Conservation (phyloP, 805 yeast species). For the Zygotorulaspora danielsina region DNA sequence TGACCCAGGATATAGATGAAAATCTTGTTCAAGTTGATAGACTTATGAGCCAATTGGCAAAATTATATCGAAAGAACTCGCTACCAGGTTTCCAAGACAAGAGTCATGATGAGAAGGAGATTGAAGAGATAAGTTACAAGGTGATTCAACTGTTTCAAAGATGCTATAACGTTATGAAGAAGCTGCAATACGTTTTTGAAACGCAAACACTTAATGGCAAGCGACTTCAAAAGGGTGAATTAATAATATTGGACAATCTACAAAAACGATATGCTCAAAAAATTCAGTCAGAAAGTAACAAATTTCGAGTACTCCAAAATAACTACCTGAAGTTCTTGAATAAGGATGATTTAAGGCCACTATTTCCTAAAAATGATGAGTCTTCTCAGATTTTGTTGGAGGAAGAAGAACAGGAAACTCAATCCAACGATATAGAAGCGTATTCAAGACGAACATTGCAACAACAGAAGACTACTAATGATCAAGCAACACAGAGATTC, state of each 20-base stretch:
- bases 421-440: slow-evolving; percentile 35
- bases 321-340: slow-evolving; percentile 79
- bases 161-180: slow-evolving; percentile 72
- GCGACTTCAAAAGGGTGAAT: slow-evolving; percentile 41
- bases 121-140: slow-evolving; percentile 70
- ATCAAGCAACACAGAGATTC: slow-evolving; percentile 21
- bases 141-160: slow-evolving; percentile 74
- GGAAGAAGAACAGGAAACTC: slow-evolving; percentile 36
- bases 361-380: slow-evolving; percentile 31
- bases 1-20: slow-evolving; percentile 67
- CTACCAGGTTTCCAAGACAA: slow-evolving; percentile 87
- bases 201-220: slow-evolving; percentile 38
- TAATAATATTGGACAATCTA: slow-evolving; percentile 69
- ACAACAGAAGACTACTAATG: slow-evolving; percentile 30
- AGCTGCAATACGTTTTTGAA: slow-evolving; percentile 46
- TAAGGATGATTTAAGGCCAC: slow-evolving; percentile 65
- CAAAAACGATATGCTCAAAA: slow-evolving; percentile 80
- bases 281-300: slow-evolving; percentile 73
- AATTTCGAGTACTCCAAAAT: slow-evolving; percentile 82
- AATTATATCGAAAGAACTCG: slow-evolving; percentile 72
- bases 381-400: slow-evolving; percentile 26
- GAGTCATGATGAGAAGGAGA: slow-evolving; percentile 65
- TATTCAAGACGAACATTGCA: slow-evolving; percentile 35
- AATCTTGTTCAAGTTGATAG: slow-evolving; percentile 48
- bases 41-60: slow-evolving; percentile 57